Percentiles rank a stretch among this genome's conserved stretches.
phyloP scores from a whole-genome alignment of 202 grass and related monocot species.

The Hordeum pubiflorum region DNA sequence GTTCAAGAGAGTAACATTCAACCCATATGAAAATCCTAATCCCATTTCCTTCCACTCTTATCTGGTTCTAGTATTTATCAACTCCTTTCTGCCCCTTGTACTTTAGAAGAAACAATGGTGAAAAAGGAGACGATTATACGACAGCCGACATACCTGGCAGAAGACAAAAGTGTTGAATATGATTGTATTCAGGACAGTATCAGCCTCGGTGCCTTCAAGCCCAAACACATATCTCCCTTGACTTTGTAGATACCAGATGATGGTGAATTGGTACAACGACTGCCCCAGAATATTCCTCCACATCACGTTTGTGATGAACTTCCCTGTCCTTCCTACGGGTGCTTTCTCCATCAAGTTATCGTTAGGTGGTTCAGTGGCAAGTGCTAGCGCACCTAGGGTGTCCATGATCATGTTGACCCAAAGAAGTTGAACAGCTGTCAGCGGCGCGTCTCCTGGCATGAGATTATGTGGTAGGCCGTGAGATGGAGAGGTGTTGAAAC shows the following conservation, averaged over 20 bases:
- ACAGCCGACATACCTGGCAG: slow-evolving; percentile 58
- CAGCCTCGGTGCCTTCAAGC: slow-evolving; percentile 46
- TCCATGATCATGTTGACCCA: slow-evolving; percentile 99
- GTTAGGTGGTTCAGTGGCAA: slow-evolving; percentile 79
- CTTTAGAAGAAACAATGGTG: background rate
- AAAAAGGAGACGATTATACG: background rate
- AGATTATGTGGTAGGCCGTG: background rate
- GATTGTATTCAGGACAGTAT: slow-evolving; percentile 70
- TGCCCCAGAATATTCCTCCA: slow-evolving; percentile 83
- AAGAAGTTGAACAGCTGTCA: slow-evolving; percentile 81
- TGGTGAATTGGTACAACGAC: slow-evolving; percentile 59
- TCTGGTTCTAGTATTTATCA: background rate
- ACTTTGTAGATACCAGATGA: slow-evolving; percentile 77
- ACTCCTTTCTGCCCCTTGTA: background rate
- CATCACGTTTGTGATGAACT: slow-evolving; percentile 83
- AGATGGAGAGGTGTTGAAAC: background rate
- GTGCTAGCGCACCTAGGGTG: slow-evolving; percentile 75
- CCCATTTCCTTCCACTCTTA: background rate
- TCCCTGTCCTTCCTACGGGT: slow-evolving; percentile 69
- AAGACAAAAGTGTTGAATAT: slow-evolving; percentile 94
- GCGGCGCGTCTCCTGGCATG: slow-evolving; percentile 58
- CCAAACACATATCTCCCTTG: slow-evolving; percentile 59
- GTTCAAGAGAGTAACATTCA: background rate
- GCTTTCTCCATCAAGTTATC: slow-evolving; percentile 61
- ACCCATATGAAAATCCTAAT: background rate